Percentiles rank a stretch among this genome's conserved stretches.
phyloP scores from a whole-genome alignment of 331 rosid genomes.

The Prunus yedoensis region DNA sequence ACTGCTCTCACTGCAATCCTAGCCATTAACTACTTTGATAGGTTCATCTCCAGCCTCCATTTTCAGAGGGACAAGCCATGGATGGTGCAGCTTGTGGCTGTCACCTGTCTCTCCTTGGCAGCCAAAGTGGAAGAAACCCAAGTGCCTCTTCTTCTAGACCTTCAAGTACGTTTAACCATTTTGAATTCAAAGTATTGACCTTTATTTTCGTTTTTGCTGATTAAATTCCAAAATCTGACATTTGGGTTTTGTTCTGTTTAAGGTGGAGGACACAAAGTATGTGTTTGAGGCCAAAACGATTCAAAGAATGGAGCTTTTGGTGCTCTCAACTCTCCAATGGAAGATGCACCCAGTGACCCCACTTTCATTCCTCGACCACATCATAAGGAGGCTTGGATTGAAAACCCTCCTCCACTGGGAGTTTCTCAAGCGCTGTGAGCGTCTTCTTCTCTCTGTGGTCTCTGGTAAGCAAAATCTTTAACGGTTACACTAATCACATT shows the following conservation, averaged over 20 bases:
- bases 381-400: slow-evolving; percentile 73
- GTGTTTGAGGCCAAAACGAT: slow-evolving; percentile 79
- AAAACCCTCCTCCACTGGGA: slow-evolving; percentile 63
- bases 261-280: slow-evolving; percentile 64
- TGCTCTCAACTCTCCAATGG: slow-evolving; percentile 80
- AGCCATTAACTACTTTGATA: slow-evolving; percentile 74
- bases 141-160: slow-evolving; percentile 84
- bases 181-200: neutral
- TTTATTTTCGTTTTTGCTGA: neutral
- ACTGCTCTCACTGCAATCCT: slow-evolving; percentile 80
- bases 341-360: slow-evolving; percentile 96
- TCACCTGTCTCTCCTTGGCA: slow-evolving; percentile 87
- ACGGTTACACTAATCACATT: neutral
- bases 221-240: neutral
- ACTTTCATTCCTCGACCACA: slow-evolving; percentile 74
- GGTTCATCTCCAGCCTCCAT: slow-evolving; percentile 55
- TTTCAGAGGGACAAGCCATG: slow-evolving; percentile 81
- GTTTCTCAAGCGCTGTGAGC: slow-evolving; percentile 70
- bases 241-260: slow-evolving; percentile 11
- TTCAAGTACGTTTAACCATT: slow-evolving; percentile 54
- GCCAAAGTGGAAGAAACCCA: slow-evolving; percentile 92
- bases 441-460: slow-evolving; percentile 64
- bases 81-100: slow-evolving; percentile 82
- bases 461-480: slow-evolving; percentile 41
- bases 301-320: slow-evolving; percentile 89